Conservation (phyloP, 2,329 filamentous ascomycete genomes). For the Periglandula ipomoeae region DNA sequence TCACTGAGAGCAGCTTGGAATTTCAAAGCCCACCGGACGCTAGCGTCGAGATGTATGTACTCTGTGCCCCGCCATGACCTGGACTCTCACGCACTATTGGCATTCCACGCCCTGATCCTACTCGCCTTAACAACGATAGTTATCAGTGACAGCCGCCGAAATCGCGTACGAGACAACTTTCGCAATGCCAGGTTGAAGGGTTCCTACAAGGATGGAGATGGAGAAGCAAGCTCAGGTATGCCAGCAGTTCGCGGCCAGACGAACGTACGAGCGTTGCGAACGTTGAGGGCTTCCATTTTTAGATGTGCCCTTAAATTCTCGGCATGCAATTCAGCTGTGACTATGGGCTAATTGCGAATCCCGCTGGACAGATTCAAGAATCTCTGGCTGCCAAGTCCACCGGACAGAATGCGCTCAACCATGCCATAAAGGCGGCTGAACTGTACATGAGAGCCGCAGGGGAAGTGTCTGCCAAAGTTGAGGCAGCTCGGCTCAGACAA, state of each 20-base stretch:
- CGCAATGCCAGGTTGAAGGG: neutral
- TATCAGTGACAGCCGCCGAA: neutral
- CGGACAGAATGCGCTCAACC: conserved; percentile 54
- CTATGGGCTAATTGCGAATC: neutral
- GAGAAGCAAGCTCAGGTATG: conserved; percentile 30
- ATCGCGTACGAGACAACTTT: neutral
- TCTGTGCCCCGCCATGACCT: too few species aligned
- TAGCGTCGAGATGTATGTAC: too few species aligned
- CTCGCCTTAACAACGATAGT: conserved; percentile 5
- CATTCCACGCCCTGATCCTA: too few species aligned
- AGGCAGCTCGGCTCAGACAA: conserved; percentile 56
- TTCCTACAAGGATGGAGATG: conserved; percentile 15
- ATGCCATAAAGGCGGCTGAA: conserved; percentile 71
- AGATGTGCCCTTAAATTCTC: too few species aligned
- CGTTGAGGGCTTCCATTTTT: too few species aligned
- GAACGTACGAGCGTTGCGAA: neutral
- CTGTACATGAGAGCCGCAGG: conserved; percentile 69
- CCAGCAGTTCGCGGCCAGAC: neutral
- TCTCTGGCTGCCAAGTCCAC: conserved; percentile 24
- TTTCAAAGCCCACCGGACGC: too few species aligned
- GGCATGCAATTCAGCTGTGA: too few species aligned
- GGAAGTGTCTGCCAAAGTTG: conserved; percentile 47
- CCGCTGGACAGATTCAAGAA: conserved; percentile 26
- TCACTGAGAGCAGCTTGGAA: too few species aligned
- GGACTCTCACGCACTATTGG: too few species aligned